phyloP scores from a whole-genome alignment of 73 alveolate genomes.

The Uronychia setigera region DNA sequence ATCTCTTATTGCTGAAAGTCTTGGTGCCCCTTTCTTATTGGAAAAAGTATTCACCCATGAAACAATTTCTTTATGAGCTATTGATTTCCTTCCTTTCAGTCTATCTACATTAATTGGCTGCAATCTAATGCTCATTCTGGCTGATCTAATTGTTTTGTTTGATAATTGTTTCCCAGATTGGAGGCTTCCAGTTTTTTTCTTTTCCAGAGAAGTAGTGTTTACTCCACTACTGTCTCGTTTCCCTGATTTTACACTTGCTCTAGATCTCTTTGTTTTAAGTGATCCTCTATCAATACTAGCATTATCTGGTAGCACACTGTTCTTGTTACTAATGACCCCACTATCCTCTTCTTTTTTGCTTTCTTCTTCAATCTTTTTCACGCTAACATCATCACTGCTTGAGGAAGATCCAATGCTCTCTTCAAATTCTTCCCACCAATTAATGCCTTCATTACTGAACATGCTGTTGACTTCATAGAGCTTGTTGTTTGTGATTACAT shows the following conservation, averaged over 20 bases:
- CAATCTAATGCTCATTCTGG: not conserved
- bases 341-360: too few relatives aligned
- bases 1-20: not conserved
- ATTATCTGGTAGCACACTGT: not conserved
- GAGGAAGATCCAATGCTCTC: not conserved
- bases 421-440: not conserved
- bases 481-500: not conserved
- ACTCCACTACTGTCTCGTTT: not conserved
- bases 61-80: not conserved
- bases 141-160: not conserved
- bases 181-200: not conserved
- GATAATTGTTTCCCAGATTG: not conserved
- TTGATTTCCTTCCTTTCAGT: not conserved
- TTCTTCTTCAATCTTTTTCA: too few relatives aligned
- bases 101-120: not conserved
- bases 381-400: too few relatives aligned
- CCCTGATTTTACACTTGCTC: not conserved
- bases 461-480: conserved; percentile 8
- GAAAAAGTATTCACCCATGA: not conserved
- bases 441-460: not conserved
- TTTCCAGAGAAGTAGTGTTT: not conserved
- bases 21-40: not conserved
- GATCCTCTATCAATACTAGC: not conserved
- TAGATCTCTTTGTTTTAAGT: not conserved
- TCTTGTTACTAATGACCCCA: not conserved